phyloP scores from a whole-genome alignment of 352 stramenopile genomes.

The Pythium rhizo-oryzae region DNA sequence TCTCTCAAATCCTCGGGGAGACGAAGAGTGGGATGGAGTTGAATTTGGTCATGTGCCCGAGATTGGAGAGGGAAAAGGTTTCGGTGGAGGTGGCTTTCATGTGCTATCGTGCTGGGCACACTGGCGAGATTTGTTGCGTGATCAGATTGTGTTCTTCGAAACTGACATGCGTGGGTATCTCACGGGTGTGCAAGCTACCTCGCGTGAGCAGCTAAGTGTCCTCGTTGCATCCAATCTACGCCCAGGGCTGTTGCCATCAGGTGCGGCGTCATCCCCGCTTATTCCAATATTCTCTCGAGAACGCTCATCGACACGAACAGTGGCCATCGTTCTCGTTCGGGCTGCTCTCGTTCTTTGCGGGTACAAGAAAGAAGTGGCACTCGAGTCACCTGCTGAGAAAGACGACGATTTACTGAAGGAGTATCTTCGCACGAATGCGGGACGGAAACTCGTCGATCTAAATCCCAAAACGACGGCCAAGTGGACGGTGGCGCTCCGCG shows the following conservation, averaged over 20 bases:
- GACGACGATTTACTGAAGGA: slow-evolving; percentile 42
- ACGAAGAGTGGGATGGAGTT: slow-evolving; percentile 52
- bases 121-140: slow-evolving; percentile 31
- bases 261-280: not conserved
- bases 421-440: slow-evolving; percentile 37
- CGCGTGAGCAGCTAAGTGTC: slow-evolving; percentile 17
- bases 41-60: slow-evolving; percentile 36
- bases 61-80: slow-evolving; percentile 25
- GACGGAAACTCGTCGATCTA: slow-evolving; percentile 38
- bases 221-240: slow-evolving; percentile 13
- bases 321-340: slow-evolving; percentile 31
- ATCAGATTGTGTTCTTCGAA: slow-evolving; percentile 38
- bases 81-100: slow-evolving; percentile 51
- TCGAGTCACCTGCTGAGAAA: slow-evolving; percentile 19
- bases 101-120: slow-evolving; percentile 35
- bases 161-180: slow-evolving; percentile 49
- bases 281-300: slow-evolving; percentile 15
- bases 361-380: slow-evolving; percentile 37
- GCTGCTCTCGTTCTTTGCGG: slow-evolving; percentile 38
- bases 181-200: slow-evolving; percentile 40
- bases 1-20: slow-evolving; percentile 31
- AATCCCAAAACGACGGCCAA: slow-evolving; percentile 32
- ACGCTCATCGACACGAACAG: not conserved
- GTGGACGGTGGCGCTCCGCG: slow-evolving; percentile 29
- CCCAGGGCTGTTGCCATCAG: slow-evolving; percentile 2